Evolutionary conservation across 257 asterid genomes (phyloP).

Genomic region (Asclepias syriaca): DNA sequence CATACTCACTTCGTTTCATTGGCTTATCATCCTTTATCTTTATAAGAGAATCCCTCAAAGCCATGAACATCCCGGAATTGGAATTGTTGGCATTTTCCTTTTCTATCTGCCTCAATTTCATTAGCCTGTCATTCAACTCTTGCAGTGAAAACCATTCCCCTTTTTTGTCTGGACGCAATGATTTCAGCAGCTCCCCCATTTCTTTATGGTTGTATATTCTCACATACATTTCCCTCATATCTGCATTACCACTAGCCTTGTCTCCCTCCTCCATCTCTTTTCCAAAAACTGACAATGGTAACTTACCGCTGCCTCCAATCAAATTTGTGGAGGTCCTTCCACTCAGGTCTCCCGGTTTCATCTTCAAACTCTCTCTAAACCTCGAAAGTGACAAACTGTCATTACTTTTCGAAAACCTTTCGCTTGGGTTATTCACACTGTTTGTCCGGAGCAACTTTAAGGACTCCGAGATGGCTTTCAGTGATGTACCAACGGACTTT

Average conservation of each 20-base stretch:
- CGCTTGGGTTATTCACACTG: constrained; percentile 1
- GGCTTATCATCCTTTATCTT: not conserved
- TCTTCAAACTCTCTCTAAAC: constrained; percentile 9
- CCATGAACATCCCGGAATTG: not conserved
- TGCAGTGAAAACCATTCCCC: constrained; percentile 62
- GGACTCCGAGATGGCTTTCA: constrained; percentile 18
- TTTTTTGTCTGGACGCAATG: constrained; percentile 58
- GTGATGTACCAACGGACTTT: not conserved
- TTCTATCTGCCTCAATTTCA: constrained; percentile 40
- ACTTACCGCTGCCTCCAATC: constrained; percentile 20
- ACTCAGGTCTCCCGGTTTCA: constrained; percentile 8
- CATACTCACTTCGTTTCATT: constrained; percentile 20
- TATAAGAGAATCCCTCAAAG: constrained; percentile 13
- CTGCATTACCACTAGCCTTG: not conserved
- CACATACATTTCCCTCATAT: constrained; percentile 12
- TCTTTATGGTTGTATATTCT: constrained; percentile 25
- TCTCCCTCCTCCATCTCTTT: constrained; percentile 10
- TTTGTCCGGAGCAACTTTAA: not conserved
- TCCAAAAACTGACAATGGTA: constrained; percentile 7
- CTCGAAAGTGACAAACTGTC: constrained; percentile 11
- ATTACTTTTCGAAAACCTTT: not conserved
- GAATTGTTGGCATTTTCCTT: constrained; percentile 14
- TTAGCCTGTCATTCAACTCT: constrained; percentile 62
- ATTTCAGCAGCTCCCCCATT: constrained; percentile 54
- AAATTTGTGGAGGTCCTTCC: constrained; percentile 1